phyloP scores from a whole-genome alignment of 495 filamentous ascomycete genomes.

The Platismatia glauca region DNA sequence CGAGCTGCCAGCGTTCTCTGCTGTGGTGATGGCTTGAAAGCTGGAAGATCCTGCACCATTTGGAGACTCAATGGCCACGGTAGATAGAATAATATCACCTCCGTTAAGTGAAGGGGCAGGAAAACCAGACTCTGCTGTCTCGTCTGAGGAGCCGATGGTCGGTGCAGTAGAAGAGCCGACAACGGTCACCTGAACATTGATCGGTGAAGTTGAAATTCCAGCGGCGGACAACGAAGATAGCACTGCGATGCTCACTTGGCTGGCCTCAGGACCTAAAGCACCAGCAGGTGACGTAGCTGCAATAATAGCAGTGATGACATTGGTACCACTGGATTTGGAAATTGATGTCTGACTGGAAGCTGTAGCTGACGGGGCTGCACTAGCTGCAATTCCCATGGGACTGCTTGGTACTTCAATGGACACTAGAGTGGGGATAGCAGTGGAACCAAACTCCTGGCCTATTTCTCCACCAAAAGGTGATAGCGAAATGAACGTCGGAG shows the following conservation, averaged over 20 bases:
- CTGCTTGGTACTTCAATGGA: not conserved
- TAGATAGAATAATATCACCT: too few relatives aligned
- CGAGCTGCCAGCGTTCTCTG: not conserved
- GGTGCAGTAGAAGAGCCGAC: not conserved
- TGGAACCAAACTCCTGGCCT: not conserved
- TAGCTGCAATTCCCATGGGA: not conserved
- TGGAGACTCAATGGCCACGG: too few relatives aligned
- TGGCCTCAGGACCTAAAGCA: not conserved
- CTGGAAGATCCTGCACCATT: not conserved
- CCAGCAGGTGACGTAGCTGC: not conserved
- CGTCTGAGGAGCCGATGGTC: not conserved
- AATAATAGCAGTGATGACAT: not conserved
- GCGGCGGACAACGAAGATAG: not conserved
- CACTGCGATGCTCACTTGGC: not conserved
- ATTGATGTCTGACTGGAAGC: not conserved
- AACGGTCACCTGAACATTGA: not conserved
- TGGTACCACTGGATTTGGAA: not conserved
- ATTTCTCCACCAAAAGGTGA: not conserved
- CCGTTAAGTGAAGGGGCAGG: too few relatives aligned
- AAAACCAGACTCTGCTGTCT: not conserved
- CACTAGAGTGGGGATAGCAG: not conserved
- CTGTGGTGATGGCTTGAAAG: not conserved
- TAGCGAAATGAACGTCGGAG: constrained; percentile 1
- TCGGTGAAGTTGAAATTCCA: not conserved
- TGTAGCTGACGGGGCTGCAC: not conserved